Evolutionary conservation across 176 grass and related monocot genomes (phyloP).

Genomic region (Saccharum officinarum): DNA sequence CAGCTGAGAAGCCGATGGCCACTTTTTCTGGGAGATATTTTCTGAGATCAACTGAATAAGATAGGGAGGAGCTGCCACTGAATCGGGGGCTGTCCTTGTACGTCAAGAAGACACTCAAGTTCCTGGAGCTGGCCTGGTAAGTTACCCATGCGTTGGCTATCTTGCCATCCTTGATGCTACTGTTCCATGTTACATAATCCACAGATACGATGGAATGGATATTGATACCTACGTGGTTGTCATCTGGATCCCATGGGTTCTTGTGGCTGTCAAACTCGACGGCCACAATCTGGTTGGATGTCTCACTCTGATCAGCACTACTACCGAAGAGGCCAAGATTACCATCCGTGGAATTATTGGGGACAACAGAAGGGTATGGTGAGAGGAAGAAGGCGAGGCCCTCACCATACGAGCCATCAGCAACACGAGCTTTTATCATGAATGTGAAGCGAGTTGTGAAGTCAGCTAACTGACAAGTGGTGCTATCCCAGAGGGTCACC

Average conservation of each 20-base stretch:
- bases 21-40: conserved; percentile 44
- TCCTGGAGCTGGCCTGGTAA: conserved; percentile 56
- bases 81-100: conserved; percentile 41
- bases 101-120: conserved; percentile 61
- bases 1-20: conserved; percentile 58
- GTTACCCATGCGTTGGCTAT: conserved; percentile 55
- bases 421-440: conserved; percentile 32
- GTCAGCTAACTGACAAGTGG: conserved; percentile 46
- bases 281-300: conserved; percentile 39
- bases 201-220: conserved; percentile 46
- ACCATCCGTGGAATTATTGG: conserved; percentile 24
- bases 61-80: conserved; percentile 37
- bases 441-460: conserved; percentile 66
- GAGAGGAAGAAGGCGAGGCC: conserved; percentile 70
- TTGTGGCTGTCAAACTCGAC: conserved; percentile 62
- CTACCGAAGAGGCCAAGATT: conserved; percentile 53
- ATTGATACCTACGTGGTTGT: conserved; percentile 63
- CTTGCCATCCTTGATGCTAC: conserved; percentile 47
- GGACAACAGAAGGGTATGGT: conserved; percentile 46
- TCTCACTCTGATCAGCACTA: neutral
- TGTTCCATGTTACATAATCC: conserved; percentile 28
- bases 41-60: conserved; percentile 47
- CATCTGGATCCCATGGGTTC: conserved; percentile 46
- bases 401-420: conserved; percentile 22
- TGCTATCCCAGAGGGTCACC: conserved; percentile 53